Evolutionary conservation across 2,329 filamentous ascomycete genomes (phyloP), one percentile per base, ranked within the genome.

Genomic region (Apiospora phragmitis): DNA sequence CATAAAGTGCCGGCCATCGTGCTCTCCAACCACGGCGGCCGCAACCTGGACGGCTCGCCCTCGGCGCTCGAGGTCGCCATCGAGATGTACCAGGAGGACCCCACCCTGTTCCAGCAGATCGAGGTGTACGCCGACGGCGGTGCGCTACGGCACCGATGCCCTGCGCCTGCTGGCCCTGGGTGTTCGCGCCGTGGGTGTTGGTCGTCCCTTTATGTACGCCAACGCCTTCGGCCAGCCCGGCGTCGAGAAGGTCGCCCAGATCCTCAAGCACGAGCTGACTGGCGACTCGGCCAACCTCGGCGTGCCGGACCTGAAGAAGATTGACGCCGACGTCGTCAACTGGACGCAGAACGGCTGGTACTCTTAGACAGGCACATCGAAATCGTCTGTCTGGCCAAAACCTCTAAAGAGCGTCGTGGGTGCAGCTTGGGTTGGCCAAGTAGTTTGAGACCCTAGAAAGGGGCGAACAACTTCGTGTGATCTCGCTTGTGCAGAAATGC

Each of bases 191-290:
- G 79, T 81, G n/a, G 76, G 85, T 24, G 71, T 87, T 5, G 85
- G 84, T 12, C 75, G 85, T 18, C 80, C 82, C 11, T 80, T 85
- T 72, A 85, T 87, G 83, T 87, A 81, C 74, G 81, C 83, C 21
- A 86, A 86, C 73, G 77, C 82, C 24, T 87, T 83, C 72, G 85
- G 85, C 7, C 76, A 78, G 41, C 79, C 80, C 5, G 85, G 85
- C 43, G 85, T 87, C 0, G 74, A 75, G 69, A 80, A 79, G 72
- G 81, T 79, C 1, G 81, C 85, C 66, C 72, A 82, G 24, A 79
- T 87, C 5, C 76, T 86, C 70, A 85, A 84, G 79, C 76, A 80
- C 67, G 84, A 86, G 78, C 76, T 86, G 55, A 70, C 72, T 5
- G 72, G 74, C 29, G 78, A 80, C 68, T 77, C 75, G 12, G 75